Evolutionary conservation across 371 early-diverging fungal species (phyloP).

Genomic region (Mycotypha africana): DNA sequence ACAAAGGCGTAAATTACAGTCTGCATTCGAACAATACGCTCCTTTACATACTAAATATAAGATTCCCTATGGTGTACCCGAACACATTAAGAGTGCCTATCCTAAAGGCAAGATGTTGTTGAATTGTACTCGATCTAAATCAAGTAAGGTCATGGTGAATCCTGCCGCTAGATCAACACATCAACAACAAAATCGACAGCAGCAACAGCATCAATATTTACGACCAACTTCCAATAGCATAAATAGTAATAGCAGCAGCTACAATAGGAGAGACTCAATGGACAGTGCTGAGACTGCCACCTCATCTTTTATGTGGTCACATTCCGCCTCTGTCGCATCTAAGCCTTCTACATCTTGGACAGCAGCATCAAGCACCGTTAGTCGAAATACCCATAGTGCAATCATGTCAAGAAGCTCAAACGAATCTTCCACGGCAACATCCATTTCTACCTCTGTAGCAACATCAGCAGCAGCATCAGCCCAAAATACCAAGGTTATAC

Average conservation of each 20-base stretch:
- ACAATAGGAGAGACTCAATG: no score
- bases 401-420: no score
- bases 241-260: no score
- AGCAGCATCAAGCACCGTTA: slow-evolving; percentile 25
- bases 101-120: slow-evolving; percentile 54
- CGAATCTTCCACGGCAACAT: slow-evolving; percentile 35
- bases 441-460: slow-evolving; percentile 11
- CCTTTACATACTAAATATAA: slow-evolving; percentile 36
- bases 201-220: no score
- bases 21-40: slow-evolving; percentile 49
- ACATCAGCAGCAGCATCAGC: no score
- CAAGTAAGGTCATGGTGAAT: slow-evolving; percentile 24
- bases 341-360: slow-evolving; percentile 31
- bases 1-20: slow-evolving; percentile 50
- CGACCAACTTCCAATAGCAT: no score
- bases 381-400: no score
- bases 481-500: slow-evolving; percentile 13
- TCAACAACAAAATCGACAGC: no score
- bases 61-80: slow-evolving; percentile 48
- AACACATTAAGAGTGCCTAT: slow-evolving; percentile 50
- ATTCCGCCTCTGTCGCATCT: slow-evolving; percentile 17
- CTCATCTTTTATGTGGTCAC: no score
- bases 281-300: no score
- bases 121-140: slow-evolving; percentile 41
- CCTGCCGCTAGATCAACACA: slow-evolving; percentile 20